These are phyloP conservation scores for barley (Hordeum vulgare) DNA, from an alignment of 176 grass and related monocot species.

Conservation along the genomic window DNA sequence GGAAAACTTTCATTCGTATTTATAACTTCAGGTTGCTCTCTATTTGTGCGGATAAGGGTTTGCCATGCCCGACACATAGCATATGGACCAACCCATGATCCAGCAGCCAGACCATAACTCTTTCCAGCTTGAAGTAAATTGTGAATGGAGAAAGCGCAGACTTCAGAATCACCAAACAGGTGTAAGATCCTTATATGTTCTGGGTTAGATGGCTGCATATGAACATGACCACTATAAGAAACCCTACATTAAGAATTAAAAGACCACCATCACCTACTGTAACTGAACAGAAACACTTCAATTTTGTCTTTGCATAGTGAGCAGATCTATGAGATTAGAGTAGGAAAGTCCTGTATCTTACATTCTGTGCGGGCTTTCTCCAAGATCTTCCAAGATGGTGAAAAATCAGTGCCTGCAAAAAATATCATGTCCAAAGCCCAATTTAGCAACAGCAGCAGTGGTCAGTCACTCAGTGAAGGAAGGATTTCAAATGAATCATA, in stretches of 20 bases:
- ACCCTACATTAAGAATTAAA: slow-evolving; percentile 50
- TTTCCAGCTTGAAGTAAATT: slow-evolving; percentile 84
- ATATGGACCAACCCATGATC: slow-evolving; percentile 95
- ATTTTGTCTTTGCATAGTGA: not conserved
- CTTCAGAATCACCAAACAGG: slow-evolving; percentile 79
- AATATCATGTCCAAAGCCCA: not conserved
- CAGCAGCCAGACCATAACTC: slow-evolving; percentile 67
- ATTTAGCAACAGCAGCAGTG: not conserved
- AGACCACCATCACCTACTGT: slow-evolving; percentile 38
- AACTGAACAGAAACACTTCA: not conserved
- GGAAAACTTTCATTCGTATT: slow-evolving; percentile 44
- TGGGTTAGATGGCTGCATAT: slow-evolving; percentile 82
- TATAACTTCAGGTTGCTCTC: slow-evolving; percentile 28
- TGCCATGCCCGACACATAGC: slow-evolving; percentile 97
- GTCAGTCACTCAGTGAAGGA: not conserved
- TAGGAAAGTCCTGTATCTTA: slow-evolving; percentile 21
- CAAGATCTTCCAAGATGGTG: slow-evolving; percentile 94
- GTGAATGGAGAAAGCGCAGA: slow-evolving; percentile 80
- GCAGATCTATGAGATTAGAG: not conserved
- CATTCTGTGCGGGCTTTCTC: slow-evolving; percentile 78
- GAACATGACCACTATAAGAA: slow-evolving; percentile 66
- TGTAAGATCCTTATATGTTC: slow-evolving; percentile 75
- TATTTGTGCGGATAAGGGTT: slow-evolving; percentile 63
- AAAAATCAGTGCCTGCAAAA: slow-evolving; percentile 70
- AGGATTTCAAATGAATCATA: not conserved